Evolutionary conservation across 1,284 basidiomycete species (phyloP).

Genomic region (Serendipita sp.): DNA sequence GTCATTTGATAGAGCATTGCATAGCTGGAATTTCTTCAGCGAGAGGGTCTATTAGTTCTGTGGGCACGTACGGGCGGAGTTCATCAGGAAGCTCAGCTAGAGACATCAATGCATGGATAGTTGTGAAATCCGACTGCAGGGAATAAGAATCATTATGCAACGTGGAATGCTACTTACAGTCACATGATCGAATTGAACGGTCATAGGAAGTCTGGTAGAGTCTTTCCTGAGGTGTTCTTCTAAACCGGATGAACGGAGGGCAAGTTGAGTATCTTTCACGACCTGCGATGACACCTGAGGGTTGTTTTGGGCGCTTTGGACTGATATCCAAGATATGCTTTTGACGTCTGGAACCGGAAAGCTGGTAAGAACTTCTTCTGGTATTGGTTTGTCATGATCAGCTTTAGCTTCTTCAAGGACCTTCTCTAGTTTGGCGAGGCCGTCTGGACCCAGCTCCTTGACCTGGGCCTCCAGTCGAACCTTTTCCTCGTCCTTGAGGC

Average conservation of each 20-base stretch:
- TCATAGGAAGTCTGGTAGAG: slow-evolving; percentile 62
- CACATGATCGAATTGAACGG: slow-evolving; percentile 82
- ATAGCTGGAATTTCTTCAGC: slow-evolving; percentile 33
- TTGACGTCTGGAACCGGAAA: slow-evolving; percentile 84
- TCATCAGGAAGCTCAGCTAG: slow-evolving; percentile 53
- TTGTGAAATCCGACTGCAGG: slow-evolving; percentile 79
- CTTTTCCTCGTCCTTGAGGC: slow-evolving; percentile 74
- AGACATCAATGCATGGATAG: slow-evolving; percentile 68
- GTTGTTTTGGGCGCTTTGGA: slow-evolving; percentile 63
- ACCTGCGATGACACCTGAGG: slow-evolving; percentile 13
- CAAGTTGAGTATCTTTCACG: not conserved
- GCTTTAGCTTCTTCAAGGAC: slow-evolving; percentile 72
- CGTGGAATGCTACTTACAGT: slow-evolving; percentile 33
- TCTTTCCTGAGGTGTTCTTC: slow-evolving; percentile 60
- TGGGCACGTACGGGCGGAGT: slow-evolving; percentile 53
- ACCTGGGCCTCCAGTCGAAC: slow-evolving; percentile 61
- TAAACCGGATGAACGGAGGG: slow-evolving; percentile 25
- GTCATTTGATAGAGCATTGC: slow-evolving; percentile 72
- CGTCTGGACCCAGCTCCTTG: slow-evolving; percentile 60
- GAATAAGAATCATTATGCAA: slow-evolving; percentile 7
- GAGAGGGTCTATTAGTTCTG: slow-evolving; percentile 6
- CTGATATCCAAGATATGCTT: slow-evolving; percentile 89
- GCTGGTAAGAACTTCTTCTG: slow-evolving; percentile 59
- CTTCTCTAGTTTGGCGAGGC: slow-evolving; percentile 57
- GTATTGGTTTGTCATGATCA: slow-evolving; percentile 77